A percentile compares a stretch with the other conserved stretches of the same genome.
These are phyloP conservation scores for Diddensiella santjacobensis DNA, from an alignment of 805 yeast species.

Conservation along the genomic window DNA sequence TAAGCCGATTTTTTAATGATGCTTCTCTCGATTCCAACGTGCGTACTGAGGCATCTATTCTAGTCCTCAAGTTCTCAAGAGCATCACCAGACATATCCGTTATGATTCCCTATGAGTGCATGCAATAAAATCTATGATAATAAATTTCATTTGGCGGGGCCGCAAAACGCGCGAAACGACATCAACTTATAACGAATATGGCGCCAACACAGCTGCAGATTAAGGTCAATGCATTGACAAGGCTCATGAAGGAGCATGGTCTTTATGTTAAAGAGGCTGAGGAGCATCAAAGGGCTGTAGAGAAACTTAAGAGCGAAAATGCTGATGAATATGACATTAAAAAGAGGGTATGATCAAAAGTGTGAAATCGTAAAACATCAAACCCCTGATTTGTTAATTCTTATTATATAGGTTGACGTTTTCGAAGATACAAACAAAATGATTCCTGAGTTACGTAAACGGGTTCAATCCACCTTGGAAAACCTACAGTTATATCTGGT, in stretches of 20 bases:
- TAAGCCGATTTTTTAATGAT: neutral
- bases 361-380: too few relatives aligned
- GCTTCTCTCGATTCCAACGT: conserved; percentile 2
- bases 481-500: conserved; percentile 41
- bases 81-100: conserved; percentile 9
- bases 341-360: conserved; percentile 44
- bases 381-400: neutral
- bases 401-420: conserved; percentile 37
- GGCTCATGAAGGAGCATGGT: conserved; percentile 64
- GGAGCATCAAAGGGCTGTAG: conserved; percentile 51
- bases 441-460: conserved; percentile 45
- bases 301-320: conserved; percentile 41
- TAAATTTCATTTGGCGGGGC: neutral
- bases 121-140: too few relatives aligned
- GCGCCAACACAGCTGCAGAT: conserved; percentile 68
- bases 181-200: conserved; percentile 11
- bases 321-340: conserved; percentile 66
- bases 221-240: conserved; percentile 62
- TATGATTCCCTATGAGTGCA: too few relatives aligned
- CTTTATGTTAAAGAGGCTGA: conserved; percentile 56
- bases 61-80: conserved; percentile 1
- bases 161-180: neutral
- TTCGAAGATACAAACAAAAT: conserved; percentile 52
- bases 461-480: conserved; percentile 39
- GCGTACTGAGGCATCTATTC: conserved; percentile 8